These are phyloP conservation scores for Centella asiatica DNA, from an alignment of 129 eudicot species.

Conservation along the genomic window DNA sequence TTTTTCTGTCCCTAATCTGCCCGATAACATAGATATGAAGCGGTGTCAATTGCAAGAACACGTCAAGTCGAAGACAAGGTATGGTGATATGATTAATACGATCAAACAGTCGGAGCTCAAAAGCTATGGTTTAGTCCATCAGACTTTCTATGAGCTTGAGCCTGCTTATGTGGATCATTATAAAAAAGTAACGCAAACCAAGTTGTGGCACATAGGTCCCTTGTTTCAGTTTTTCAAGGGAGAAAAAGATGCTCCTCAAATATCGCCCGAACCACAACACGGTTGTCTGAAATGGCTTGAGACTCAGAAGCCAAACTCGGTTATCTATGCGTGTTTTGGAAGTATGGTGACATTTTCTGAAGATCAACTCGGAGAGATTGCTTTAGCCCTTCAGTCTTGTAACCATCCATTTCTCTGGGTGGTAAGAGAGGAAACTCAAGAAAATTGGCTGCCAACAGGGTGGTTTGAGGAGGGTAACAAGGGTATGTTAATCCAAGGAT, in stretches of 20 bases:
- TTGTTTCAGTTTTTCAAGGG: constrained; percentile 13
- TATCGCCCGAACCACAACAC: constrained; percentile 4
- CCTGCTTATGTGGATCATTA: constrained; percentile 25
- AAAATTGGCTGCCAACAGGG: constrained; percentile 26
- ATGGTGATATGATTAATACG: constrained; percentile 10
- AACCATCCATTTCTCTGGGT: constrained; percentile 30
- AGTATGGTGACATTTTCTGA: constrained; percentile 25
- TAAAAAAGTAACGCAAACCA: constrained; percentile 9
- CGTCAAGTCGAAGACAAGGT: constrained; percentile 10
- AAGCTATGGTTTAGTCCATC: constrained; percentile 24
- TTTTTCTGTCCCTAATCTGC: constrained; percentile 28
- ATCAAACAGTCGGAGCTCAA: constrained; percentile 24
- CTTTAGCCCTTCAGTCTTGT: constrained; percentile 26
- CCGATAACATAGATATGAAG: constrained; percentile 16
- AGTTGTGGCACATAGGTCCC: constrained; percentile 35
- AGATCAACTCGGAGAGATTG: constrained; percentile 29
- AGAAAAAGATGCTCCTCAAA: background rate
- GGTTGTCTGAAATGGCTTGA: constrained; percentile 24
- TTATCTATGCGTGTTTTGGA: constrained; percentile 29
- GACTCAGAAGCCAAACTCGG: constrained; percentile 19
- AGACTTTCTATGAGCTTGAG: constrained; percentile 27
- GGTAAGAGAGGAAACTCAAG: constrained; percentile 11
- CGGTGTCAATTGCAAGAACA: constrained; percentile 24
- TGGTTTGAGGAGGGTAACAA: constrained; percentile 5
- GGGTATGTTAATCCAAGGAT: constrained; percentile 29